Percentiles rank a stretch among this genome's conserved stretches.
These are phyloP conservation scores for Suhomyces maxii DNA, from an alignment of 1,139 yeast genomes.

Conservation along the genomic window DNA sequence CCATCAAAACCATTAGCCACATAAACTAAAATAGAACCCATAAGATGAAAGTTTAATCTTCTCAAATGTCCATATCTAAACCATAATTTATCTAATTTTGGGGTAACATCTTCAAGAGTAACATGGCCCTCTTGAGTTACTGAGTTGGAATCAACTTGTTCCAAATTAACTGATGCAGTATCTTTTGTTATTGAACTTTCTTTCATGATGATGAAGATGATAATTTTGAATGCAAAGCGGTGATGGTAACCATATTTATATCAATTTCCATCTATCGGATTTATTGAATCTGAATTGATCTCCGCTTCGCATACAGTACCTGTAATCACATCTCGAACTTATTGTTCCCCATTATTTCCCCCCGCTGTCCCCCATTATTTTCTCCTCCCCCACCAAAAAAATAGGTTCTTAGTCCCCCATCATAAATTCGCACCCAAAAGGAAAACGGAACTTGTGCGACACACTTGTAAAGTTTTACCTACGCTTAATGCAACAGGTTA, in stretches of 20 bases:
- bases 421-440: not conserved
- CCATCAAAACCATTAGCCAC: constrained; percentile 19
- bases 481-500: too few species aligned
- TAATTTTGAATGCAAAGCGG: not conserved
- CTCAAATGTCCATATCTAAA: constrained; percentile 3
- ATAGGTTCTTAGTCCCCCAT: not conserved
- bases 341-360: not conserved
- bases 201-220: too few species aligned
- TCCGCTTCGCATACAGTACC: too few species aligned
- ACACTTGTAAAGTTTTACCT: too few species aligned
- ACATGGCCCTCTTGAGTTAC: not conserved
- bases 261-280: too few species aligned
- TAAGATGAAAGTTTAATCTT: constrained; percentile 3
- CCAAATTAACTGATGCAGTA: not conserved
- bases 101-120: constrained; percentile 5
- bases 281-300: too few species aligned
- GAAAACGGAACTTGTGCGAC: too few species aligned
- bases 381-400: not conserved
- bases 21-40: constrained; percentile 2
- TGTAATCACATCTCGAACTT: not conserved
- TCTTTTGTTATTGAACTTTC: not conserved
- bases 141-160: not conserved
- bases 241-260: not conserved
- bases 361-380: not conserved
- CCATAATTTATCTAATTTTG: constrained; percentile 6